Percentiles rank a stretch among this genome's conserved stretches.
phyloP scores from a whole-genome alignment of 2,329 filamentous ascomycete genomes.

The Leptoxyphium fumago region DNA sequence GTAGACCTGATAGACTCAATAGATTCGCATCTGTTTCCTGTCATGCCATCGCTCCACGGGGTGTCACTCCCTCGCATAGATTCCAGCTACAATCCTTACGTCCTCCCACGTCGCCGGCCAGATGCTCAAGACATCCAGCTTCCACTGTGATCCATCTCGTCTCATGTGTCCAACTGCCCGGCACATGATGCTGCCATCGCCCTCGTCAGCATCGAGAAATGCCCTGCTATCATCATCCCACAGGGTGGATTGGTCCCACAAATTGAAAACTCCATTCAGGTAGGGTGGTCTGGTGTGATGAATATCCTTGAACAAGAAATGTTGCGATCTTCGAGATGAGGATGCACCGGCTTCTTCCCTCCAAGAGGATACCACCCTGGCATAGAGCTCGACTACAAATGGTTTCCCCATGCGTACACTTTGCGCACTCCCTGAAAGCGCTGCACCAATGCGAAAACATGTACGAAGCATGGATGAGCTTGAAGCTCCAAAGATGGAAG shows the following conservation, averaged over 20 bases:
- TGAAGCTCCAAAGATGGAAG: slow-evolving; percentile 39
- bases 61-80: slow-evolving; percentile 14
- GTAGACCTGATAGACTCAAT: too few relatives aligned
- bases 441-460: slow-evolving; percentile 50
- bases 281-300: slow-evolving; percentile 45
- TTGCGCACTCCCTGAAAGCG: slow-evolving; percentile 35
- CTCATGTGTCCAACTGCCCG: slow-evolving; percentile 36
- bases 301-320: slow-evolving; percentile 50
- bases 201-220: slow-evolving; percentile 23
- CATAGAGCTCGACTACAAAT: slow-evolving; percentile 47
- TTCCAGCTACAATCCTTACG: slow-evolving; percentile 34
- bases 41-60: too few relatives aligned
- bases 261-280: slow-evolving; percentile 30
- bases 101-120: slow-evolving; percentile 41
- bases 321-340: slow-evolving; percentile 25
- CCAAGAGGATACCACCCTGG: slow-evolving; percentile 42
- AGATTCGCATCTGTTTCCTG: too few relatives aligned
- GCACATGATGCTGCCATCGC: slow-evolving; percentile 22
- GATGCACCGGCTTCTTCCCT: slow-evolving; percentile 29
- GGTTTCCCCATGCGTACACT: slow-evolving; percentile 34
- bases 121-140: slow-evolving; percentile 33
- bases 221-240: slow-evolving; percentile 30
- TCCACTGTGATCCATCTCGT: slow-evolving; percentile 28
- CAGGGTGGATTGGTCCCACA: slow-evolving; percentile 31
- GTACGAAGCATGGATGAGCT: slow-evolving; percentile 36